Conservation (phyloP, 208 protist species). For the Leishmania gerbilli region DNA sequence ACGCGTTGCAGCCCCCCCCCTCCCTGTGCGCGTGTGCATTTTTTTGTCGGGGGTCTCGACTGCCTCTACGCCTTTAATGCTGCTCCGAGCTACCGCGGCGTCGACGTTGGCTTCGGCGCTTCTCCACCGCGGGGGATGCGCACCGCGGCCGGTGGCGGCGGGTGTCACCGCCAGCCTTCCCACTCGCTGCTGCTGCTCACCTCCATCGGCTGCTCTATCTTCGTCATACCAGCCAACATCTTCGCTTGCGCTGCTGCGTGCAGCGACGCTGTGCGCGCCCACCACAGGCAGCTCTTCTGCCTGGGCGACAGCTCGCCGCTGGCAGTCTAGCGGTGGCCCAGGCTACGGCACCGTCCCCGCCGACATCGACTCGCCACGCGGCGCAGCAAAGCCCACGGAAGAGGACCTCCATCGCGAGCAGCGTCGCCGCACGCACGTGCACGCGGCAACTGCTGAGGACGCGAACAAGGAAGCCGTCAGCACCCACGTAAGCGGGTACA, state of each 20-base stretch:
- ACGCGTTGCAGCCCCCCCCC: background rate
- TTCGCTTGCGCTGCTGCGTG: slow-evolving; percentile 2
- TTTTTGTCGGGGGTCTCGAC: background rate
- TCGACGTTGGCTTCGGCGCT: background rate
- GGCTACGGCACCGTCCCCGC: slow-evolving; percentile 59
- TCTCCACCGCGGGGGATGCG: background rate
- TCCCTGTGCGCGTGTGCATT: too few species aligned
- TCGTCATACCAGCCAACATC: slow-evolving; percentile 1
- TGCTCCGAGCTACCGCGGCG: background rate
- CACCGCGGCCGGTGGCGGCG: background rate
- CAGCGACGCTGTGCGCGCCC: background rate
- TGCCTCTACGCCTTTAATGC: background rate
- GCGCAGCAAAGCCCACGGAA: slow-evolving; percentile 53
- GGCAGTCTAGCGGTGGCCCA: slow-evolving; percentile 26
- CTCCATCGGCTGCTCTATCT: slow-evolving; percentile 1
- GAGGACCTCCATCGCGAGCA: slow-evolving; percentile 48
- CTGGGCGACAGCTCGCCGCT: slow-evolving; percentile 19
- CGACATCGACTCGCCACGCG: slow-evolving; percentile 64
- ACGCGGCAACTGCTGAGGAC: slow-evolving; percentile 30
- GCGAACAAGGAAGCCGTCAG: slow-evolving; percentile 43
- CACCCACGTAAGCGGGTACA: slow-evolving; percentile 67
- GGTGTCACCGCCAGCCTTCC: background rate
- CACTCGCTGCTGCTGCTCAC: background rate
- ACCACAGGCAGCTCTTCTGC: background rate
- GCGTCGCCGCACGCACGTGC: slow-evolving; percentile 37